Evolutionary conservation across 257 asterid genomes (phyloP), one percentile per base, ranked within the genome.

Genomic region (Solanum tarijense): DNA sequence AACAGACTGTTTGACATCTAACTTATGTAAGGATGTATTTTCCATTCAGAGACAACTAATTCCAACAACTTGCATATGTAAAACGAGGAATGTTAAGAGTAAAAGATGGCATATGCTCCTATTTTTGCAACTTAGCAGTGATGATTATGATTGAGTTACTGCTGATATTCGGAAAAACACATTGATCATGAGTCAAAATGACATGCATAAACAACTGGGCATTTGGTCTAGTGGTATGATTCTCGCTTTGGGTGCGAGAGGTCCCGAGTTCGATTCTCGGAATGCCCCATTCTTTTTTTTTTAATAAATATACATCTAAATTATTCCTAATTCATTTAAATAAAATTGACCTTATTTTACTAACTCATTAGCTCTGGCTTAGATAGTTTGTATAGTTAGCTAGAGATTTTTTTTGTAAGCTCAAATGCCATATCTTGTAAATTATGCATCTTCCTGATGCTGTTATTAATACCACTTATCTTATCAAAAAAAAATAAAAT

Each of bases 191-290:
- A 55, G 25, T 55, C 25, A 55, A 55, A 55, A 55, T 55, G 25
- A 20, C 65, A 55, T 55, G 10, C 65, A 55, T 6, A 55, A 55
- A 46, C 1, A 46, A 46, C 7, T 16, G 65, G 66, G 66, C 66
- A 58, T 58, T 58, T 58, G 66, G 98, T 93, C 95, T 94, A 93
- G 95, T 92, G 97, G 95, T 91, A 95, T 93, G 97, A 95, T 94
- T 94, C 98, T 92, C 92, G 92, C 95, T 96, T 90, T 69, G 95
- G 97, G 97, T 91, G 95, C 95, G 94, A 91, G 95, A 92, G 96
- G 98, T 92, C 97, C 92, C 90, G 91, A 92, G 94, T 93, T 95
- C 93, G 88, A 96, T 93, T 91, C 94, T 93, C 92, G 95, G 95
- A 94, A 93, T 94, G 98, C 85, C 85, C 85, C 66, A 55, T 25